Conservation (phyloP, 2,329 filamentous ascomycete species). For the Fusarium denticulatum region DNA sequence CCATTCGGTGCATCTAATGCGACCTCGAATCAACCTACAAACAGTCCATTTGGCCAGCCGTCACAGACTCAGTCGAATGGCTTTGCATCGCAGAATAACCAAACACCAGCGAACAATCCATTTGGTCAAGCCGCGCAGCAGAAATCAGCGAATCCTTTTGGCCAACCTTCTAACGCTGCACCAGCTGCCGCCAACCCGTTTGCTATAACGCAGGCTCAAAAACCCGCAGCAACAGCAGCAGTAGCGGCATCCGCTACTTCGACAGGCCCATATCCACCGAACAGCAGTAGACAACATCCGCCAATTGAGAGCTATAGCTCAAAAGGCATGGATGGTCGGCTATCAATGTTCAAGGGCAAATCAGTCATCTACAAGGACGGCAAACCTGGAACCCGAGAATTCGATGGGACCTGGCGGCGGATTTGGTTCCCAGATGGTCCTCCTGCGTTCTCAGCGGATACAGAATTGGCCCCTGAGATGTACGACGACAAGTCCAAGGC, state of each 20-base stretch:
- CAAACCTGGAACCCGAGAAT: conserved; percentile 59
- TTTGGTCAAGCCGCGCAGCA: conserved; percentile 41
- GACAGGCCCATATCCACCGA: conserved; percentile 56
- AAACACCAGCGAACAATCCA: conserved; percentile 33
- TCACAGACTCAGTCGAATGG: conserved; percentile 38
- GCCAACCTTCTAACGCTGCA: conserved; percentile 37
- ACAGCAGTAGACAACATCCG: conserved; percentile 57
- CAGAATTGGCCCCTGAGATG: conserved; percentile 64
- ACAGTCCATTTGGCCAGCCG: conserved; percentile 44
- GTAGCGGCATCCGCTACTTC: conserved; percentile 15
- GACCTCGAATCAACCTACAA: conserved; percentile 22
- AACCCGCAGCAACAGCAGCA: not conserved
- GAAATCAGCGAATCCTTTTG: conserved; percentile 38
- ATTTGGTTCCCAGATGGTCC: conserved; percentile 81
- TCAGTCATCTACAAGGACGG: conserved; percentile 66
- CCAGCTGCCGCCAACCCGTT: conserved; percentile 41
- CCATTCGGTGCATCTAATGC: conserved; percentile 42
- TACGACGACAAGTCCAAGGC: conserved; percentile 70
- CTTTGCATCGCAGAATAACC: conserved; percentile 37
- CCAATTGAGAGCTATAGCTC: conserved; percentile 55
- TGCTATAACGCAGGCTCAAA: conserved; percentile 21
- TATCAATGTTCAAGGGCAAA: conserved; percentile 71
- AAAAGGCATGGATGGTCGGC: conserved; percentile 54
- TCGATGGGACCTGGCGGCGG: conserved; percentile 67
- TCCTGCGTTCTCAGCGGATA: conserved; percentile 70